Base-by-base conservation (phyloP, 805 yeast species). In the Pichia thaimueangensis region DNA sequence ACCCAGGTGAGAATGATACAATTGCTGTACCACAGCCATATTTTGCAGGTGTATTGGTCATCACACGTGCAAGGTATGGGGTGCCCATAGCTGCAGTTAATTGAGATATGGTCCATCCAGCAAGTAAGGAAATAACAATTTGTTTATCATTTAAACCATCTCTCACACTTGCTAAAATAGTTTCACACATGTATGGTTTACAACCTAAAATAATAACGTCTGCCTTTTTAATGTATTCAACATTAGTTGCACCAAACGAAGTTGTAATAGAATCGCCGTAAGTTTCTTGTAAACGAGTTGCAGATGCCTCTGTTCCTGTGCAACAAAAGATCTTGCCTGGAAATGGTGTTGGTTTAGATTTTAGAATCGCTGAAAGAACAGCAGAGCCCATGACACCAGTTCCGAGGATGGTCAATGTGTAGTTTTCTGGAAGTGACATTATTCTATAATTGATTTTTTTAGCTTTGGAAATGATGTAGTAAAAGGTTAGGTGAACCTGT, bases 331-430 rank as follows among this genome's bases (percentile, higher is more conserved):
- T 82, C 56, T 71, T 76, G 22, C 71, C 58, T 23, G 97, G 97
- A 45, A 73, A 74, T 5, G 81, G 75, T 16, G 60, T 59, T 48
- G 73, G 70, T 21, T 63, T 47, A 3, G 71, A 60, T 39, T 74
- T 73, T 41, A 86, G 66, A 35, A 85, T 78, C 10, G 97, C 95
- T 11, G 86, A 72, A 25, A 86, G 73, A 36, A 93, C 86, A 10
- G 97, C 96, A 15, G 91, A 82, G 45, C 97, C 97, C 87, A 93
- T 86, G 42, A 85, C 88, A 47, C 99, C 99, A 55, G 95, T 79
- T 28, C 97, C 99, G 42, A 93, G 71, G 24, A 93, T 79, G 15
- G 89, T 74, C 41, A 91, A 37, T 11, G 63, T 59, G 39, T 55
- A 60, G 8, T 48, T 45, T 45, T 49, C 53, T 41, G 47, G 41